These are phyloP conservation scores for Mariannaea elegans DNA, from an alignment of 2,329 filamentous ascomycete genomes.

Conservation along the genomic window DNA sequence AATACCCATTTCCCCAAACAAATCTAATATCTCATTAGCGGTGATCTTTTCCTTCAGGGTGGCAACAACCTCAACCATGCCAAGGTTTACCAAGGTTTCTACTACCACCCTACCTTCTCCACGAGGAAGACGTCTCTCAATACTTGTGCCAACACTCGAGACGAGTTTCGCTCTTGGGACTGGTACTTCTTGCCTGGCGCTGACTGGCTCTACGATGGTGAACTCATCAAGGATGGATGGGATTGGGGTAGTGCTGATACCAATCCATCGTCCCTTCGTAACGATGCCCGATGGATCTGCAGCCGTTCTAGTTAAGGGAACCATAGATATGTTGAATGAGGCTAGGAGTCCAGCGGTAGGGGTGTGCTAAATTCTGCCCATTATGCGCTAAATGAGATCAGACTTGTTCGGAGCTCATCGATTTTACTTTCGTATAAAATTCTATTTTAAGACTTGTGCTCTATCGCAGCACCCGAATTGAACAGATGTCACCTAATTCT, in stretches of 20 bases:
- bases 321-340: too few relatives aligned
- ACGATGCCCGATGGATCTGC: slow-evolving; percentile 12
- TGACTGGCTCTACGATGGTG: slow-evolving; percentile 12
- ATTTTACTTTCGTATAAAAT: too few relatives aligned
- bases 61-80: slow-evolving; percentile 17
- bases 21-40: background rate
- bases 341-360: too few relatives aligned
- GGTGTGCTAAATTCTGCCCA: too few relatives aligned
- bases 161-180: slow-evolving; percentile 19
- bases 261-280: slow-evolving; percentile 14
- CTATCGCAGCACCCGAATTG: too few relatives aligned
- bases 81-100: slow-evolving; percentile 22
- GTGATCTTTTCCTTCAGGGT: slow-evolving; percentile 6
- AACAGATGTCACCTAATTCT: too few relatives aligned
- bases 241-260: slow-evolving; percentile 17
- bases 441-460: too few relatives aligned
- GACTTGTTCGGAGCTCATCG: too few relatives aligned
- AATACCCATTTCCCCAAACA: background rate
- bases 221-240: slow-evolving; percentile 15
- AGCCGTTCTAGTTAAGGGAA: background rate
- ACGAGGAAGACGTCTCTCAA: slow-evolving; percentile 17
- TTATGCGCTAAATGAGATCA: too few relatives aligned
- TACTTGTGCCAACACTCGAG: slow-evolving; percentile 9
- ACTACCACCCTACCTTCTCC: slow-evolving; percentile 19
- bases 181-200: slow-evolving; percentile 16